phyloP scores from a whole-genome alignment of 441 rosid species.

The Erodium moschatum region DNA sequence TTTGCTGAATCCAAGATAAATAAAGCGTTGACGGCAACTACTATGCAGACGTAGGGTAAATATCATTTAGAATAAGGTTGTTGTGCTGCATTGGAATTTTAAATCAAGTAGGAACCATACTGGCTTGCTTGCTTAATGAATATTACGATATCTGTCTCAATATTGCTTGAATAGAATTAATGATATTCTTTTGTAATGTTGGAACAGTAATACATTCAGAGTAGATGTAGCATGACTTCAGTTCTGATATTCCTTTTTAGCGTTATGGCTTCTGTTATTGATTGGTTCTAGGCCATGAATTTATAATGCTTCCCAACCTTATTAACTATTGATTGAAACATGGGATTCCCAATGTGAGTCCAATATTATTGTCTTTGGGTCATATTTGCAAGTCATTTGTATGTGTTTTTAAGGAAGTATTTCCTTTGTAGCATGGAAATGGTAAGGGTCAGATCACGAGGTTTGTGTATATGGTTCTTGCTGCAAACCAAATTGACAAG shows the following conservation, averaged over 20 bases:
- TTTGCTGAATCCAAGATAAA: not conserved
- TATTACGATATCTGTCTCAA: not conserved
- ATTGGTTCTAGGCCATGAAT: not conserved
- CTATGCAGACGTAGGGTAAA: slow-evolving; percentile 7
- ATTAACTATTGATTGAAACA: not conserved
- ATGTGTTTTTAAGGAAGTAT: not conserved
- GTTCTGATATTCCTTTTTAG: not conserved
- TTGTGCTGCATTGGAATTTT: not conserved
- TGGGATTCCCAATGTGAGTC: not conserved
- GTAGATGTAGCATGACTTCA: not conserved
- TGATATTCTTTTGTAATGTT: not conserved
- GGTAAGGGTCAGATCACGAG: too few species aligned
- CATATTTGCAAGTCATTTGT: not conserved
- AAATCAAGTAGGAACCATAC: slow-evolving; percentile 1
- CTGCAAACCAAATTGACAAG: not conserved
- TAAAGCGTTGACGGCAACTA: not conserved
- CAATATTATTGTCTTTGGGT: not conserved
- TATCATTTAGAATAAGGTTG: not conserved
- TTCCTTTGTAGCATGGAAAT: too few species aligned
- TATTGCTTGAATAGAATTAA: not conserved
- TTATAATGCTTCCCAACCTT: not conserved
- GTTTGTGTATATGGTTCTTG: not conserved
- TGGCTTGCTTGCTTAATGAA: not conserved
- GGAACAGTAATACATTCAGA: not conserved
- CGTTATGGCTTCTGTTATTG: not conserved